Evolutionary conservation across 129 eudicot species (phyloP).

Genomic region (Flaveria bidentis): DNA sequence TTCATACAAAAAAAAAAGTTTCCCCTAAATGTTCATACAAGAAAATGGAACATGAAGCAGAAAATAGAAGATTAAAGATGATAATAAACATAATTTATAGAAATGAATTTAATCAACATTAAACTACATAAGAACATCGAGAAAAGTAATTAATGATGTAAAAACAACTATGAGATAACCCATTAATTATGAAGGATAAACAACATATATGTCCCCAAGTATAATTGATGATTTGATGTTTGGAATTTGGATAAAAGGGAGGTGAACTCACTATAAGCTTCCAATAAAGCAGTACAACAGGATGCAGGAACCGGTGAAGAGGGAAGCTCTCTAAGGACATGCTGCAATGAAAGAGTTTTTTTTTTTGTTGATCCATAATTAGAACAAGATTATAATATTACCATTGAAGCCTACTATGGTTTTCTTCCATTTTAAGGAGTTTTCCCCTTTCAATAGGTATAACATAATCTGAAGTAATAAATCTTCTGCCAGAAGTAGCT

Average conservation of each 20-base stretch:
- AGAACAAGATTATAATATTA: neutral
- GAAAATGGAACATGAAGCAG: neutral
- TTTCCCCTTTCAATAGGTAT: neutral
- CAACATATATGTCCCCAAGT: neutral
- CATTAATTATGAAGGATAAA: too few relatives aligned
- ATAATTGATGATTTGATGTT: neutral
- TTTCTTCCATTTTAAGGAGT: neutral
- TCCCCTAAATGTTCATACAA: neutral
- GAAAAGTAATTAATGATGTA: neutral
- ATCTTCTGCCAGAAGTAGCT: neutral
- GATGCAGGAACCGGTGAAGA: constrained; percentile 99
- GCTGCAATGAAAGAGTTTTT: constrained; percentile 49
- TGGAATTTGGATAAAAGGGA: neutral
- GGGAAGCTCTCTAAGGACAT: constrained; percentile 97
- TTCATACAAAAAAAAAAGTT: neutral
- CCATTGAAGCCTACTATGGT: neutral
- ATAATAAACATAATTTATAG: neutral
- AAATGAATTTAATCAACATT: neutral
- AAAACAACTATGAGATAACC: neutral
- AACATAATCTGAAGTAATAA: neutral
- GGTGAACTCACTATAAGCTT: constrained; percentile 77
- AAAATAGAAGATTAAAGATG: neutral
- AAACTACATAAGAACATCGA: neutral
- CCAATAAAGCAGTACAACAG: constrained; percentile 94
- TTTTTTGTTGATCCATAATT: neutral